A percentile compares a stretch with the other conserved stretches of the same genome.
Evolutionary conservation across 345 rosid species (phyloP).

Genomic region (Arabis hirsuta): DNA sequence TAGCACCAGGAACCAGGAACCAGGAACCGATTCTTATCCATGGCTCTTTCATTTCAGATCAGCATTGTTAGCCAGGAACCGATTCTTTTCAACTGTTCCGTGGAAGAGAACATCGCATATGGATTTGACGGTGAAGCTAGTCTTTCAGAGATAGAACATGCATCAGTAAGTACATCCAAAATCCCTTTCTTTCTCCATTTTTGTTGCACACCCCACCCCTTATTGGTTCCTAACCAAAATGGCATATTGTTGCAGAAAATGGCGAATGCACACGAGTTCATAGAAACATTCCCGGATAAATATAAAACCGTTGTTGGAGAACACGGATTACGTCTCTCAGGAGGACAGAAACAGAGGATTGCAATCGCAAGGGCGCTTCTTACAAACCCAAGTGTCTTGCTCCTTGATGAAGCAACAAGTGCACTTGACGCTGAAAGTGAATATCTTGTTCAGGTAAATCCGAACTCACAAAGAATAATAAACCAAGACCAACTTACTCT

Average conservation of each 20-base stretch:
- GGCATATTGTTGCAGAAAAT: slow-evolving; percentile 60
- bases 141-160: slow-evolving; percentile 62
- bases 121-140: slow-evolving; percentile 70
- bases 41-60: slow-evolving; percentile 49
- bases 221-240: background rate
- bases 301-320: slow-evolving; percentile 83
- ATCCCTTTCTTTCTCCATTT: slow-evolving; percentile 8
- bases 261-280: slow-evolving; percentile 95
- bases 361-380: slow-evolving; percentile 92
- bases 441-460: slow-evolving; percentile 94
- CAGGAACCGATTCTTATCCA: no score
- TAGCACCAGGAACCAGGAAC: no score
- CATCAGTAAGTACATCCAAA: slow-evolving; percentile 57
- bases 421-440: slow-evolving; percentile 97
- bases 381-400: slow-evolving; percentile 83
- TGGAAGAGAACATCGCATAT: slow-evolving; percentile 59
- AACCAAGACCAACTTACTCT: no score
- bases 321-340: slow-evolving; percentile 90
- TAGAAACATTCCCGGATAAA: slow-evolving; percentile 77
- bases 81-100: slow-evolving; percentile 61
- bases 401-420: slow-evolving; percentile 95
- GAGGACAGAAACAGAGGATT: slow-evolving; percentile 92
- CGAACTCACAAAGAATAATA: no score
- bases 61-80: slow-evolving; percentile 99
- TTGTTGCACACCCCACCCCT: background rate